phyloP scores from a whole-genome alignment of 371 early-diverging fungal species.

The Circinella umbellata region DNA sequence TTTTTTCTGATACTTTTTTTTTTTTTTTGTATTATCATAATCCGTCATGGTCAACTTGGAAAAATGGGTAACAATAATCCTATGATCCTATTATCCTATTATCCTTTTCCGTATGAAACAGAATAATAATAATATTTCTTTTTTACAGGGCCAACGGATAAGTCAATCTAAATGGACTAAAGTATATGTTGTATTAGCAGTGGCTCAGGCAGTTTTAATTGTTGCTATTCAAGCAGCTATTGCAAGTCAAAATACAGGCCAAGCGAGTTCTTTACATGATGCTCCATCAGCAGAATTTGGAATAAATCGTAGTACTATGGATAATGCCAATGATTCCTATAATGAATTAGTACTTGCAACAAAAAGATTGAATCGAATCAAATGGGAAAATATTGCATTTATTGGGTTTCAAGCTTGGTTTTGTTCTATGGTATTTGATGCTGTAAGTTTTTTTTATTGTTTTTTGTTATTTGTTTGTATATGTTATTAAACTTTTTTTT shows the following conservation, averaged over 20 bases:
- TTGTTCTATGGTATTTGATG: constrained; percentile 54
- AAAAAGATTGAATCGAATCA: constrained; percentile 42
- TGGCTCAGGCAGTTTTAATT: constrained; percentile 45
- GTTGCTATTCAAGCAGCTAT: constrained; percentile 41
- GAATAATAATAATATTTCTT: background rate
- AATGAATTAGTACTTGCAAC: constrained; percentile 24
- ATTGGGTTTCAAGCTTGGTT: constrained; percentile 54
- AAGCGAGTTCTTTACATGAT: constrained; percentile 12
- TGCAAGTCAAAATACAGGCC: constrained; percentile 43
- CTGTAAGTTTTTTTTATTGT: constrained; percentile 30
- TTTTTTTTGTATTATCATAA: constrained; percentile 2
- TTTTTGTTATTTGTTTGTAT: background rate
- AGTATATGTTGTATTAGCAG: constrained; percentile 37
- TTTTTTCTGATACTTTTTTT: background rate
- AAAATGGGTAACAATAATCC: constrained; percentile 22
- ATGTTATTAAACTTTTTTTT: background rate
- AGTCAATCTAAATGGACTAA: constrained; percentile 47
- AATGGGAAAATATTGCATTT: constrained; percentile 57
- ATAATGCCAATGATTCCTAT: background rate
- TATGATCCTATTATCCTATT: background rate
- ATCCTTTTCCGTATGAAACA: background rate
- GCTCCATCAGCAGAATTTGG: background rate
- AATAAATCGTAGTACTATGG: background rate
- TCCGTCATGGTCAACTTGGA: constrained; percentile 53
- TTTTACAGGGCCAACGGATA: constrained; percentile 35